Percentiles rank a stretch among this genome's conserved stretches.
These are phyloP conservation scores for Fomes fomentarius DNA, from an alignment of 1,284 basidiomycete genomes.

Conservation along the genomic window DNA sequence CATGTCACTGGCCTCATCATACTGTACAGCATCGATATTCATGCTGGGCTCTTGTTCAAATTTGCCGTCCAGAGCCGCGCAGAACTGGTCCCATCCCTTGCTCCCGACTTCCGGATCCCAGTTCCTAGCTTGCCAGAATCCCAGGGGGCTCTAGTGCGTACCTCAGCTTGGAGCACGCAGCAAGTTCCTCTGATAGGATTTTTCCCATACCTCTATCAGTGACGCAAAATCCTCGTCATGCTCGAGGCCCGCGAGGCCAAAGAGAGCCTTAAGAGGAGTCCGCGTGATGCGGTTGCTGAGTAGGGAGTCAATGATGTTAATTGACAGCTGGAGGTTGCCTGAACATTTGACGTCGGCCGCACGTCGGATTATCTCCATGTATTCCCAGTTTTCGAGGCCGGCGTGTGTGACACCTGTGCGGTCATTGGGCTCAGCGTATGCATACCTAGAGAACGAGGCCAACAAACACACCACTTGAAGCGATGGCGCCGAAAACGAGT, in stretches of 20 bases:
- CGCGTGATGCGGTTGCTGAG: conserved; percentile 51
- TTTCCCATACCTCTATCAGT: conserved; percentile 64
- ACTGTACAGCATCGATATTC: conserved; percentile 13
- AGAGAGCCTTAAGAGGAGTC: conserved; percentile 64
- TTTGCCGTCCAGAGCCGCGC: conserved; percentile 58
- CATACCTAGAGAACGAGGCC: background rate
- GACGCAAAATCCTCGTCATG: conserved; percentile 83
- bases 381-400: conserved; percentile 76
- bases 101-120: conserved; percentile 80
- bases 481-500: conserved; percentile 89
- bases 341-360: conserved; percentile 79
- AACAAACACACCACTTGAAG: conserved; percentile 72
- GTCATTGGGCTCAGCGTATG: background rate
- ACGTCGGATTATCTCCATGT: conserved; percentile 84
- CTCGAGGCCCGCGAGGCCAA: conserved; percentile 68
- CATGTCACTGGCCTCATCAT: conserved; percentile 28
- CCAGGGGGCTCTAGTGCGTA: conserved; percentile 42
- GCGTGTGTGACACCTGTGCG: conserved; percentile 73
- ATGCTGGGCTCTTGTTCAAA: conserved; percentile 23
- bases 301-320: conserved; percentile 66
- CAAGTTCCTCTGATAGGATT: too few relatives aligned
- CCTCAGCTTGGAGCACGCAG: too few relatives aligned
- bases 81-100: conserved; percentile 73
- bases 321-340: conserved; percentile 64
- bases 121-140: conserved; percentile 64